Percentiles rank a stretch among this genome's conserved stretches.
Evolutionary conservation across 768 basidiomycete species (phyloP).

Genomic region (Podaxis pistillaris): DNA sequence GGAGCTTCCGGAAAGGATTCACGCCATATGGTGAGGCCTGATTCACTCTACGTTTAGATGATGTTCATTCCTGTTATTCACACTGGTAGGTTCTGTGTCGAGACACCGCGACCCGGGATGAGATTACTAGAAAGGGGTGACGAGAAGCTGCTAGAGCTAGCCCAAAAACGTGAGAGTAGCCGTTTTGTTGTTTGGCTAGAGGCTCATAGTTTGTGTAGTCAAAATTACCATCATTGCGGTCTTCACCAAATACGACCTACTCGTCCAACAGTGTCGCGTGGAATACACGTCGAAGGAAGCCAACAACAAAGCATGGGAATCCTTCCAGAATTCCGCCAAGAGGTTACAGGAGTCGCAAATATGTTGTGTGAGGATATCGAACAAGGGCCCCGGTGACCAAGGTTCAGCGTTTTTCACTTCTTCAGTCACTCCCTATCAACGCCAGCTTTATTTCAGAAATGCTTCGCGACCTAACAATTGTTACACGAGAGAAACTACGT

Average conservation of each 20-base stretch:
- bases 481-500: background rate
- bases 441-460: background rate
- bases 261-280: background rate
- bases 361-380: background rate
- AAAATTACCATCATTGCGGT: background rate
- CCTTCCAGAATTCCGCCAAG: background rate
- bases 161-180: no score
- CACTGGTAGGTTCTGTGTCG: no score
- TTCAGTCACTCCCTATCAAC: background rate
- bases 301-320: background rate
- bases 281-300: background rate
- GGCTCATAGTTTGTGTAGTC: background rate
- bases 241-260: background rate
- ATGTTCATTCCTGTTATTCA: no score
- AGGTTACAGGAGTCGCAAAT: background rate
- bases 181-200: no score
- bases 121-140: no score
- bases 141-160: no score
- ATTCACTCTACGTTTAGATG: no score
- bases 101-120: no score
- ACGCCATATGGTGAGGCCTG: no score
- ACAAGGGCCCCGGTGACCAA: background rate
- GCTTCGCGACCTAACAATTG: background rate
- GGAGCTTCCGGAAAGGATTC: no score
- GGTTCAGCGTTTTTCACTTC: background rate